These are phyloP conservation scores for Amoebophrya sp. DNA, from an alignment of 169 alveolate species.

Conservation along the genomic window DNA sequence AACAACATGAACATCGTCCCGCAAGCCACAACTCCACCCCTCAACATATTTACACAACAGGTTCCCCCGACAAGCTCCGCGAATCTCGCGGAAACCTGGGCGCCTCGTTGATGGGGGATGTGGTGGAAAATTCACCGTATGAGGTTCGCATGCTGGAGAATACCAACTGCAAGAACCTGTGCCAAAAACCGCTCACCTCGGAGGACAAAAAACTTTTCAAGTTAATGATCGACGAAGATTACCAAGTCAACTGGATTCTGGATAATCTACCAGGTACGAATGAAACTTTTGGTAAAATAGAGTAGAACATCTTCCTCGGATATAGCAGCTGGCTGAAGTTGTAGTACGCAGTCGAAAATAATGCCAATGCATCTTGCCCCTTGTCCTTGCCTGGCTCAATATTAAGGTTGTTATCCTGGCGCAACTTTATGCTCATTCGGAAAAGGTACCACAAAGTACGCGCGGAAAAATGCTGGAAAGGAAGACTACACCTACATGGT, in stretches of 20 bases:
- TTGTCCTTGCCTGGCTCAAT: no score
- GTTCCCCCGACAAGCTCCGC: no score
- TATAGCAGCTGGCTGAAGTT: slow-evolving; percentile 39
- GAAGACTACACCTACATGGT: slow-evolving; percentile 39
- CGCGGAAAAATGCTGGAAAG: background rate
- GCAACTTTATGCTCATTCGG: no score
- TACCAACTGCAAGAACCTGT: background rate
- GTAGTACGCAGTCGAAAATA: slow-evolving; percentile 27
- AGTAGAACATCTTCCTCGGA: slow-evolving; percentile 35
- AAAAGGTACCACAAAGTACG: background rate
- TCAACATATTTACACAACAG: no score
- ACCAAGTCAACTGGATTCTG: slow-evolving; percentile 33
- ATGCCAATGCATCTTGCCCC: slow-evolving; percentile 29
- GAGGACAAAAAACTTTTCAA: background rate
- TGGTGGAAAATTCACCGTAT: slow-evolving; percentile 43
- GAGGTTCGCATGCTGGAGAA: slow-evolving; percentile 36
- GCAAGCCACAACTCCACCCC: no score
- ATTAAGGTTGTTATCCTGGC: no score
- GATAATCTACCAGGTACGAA: slow-evolving; percentile 44
- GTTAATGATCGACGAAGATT: slow-evolving; percentile 11
- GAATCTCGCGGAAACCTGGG: slow-evolving; percentile 37
- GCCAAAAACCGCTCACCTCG: background rate
- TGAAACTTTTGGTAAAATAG: slow-evolving; percentile 29
- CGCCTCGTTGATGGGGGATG: slow-evolving; percentile 41
- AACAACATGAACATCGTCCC: no score